A percentile compares a stretch with the other conserved stretches of the same genome.
Conservation (phyloP, 2,329 filamentous ascomycete genomes). For the Ophiostoma angusticollis region DNA sequence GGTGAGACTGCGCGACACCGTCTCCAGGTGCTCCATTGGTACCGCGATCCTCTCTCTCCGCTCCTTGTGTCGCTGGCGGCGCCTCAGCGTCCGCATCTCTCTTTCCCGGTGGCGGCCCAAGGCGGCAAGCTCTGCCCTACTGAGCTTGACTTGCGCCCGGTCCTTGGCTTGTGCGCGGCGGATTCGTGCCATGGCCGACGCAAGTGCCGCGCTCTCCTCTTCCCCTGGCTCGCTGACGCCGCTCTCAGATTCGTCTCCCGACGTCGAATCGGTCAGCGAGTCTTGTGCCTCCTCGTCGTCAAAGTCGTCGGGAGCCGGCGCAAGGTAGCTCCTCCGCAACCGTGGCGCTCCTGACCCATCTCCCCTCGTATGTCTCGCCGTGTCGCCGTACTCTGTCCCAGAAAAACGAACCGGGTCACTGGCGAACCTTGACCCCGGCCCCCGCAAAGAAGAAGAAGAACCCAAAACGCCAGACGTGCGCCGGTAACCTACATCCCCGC, state of each 20-base stretch:
- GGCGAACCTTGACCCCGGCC: no score
- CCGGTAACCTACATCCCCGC: constrained; percentile 23
- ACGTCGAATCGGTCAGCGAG: constrained; percentile 21
- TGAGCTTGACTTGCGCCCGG: constrained; percentile 67
- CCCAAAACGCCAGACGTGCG: constrained; percentile 5
- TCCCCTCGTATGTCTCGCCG: no score
- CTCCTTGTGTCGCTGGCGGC: constrained; percentile 12
- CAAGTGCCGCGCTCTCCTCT: constrained; percentile 59
- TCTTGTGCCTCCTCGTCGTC: constrained; percentile 1
- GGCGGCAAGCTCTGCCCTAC: constrained; percentile 66
- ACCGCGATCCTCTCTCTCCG: constrained; percentile 35
- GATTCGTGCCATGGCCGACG: constrained; percentile 69
- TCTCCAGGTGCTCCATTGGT: constrained; percentile 39
- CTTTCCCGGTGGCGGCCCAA: constrained; percentile 57
- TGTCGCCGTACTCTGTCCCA: no score
- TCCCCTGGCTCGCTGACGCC: constrained; percentile 26
- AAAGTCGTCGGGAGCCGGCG: constrained; percentile 22
- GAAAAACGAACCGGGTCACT: no score
- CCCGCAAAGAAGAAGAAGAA: no score
- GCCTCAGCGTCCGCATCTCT: constrained; percentile 33
- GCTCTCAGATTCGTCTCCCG: constrained; percentile 33
- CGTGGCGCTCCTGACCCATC: constrained; percentile 6
- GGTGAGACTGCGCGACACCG: constrained; percentile 23
- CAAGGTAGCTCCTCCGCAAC: constrained; percentile 25
- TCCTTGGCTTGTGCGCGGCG: constrained; percentile 64